These are phyloP conservation scores for Brassica carinata DNA, from an alignment of 345 rosid species.

Conservation along the genomic window DNA sequence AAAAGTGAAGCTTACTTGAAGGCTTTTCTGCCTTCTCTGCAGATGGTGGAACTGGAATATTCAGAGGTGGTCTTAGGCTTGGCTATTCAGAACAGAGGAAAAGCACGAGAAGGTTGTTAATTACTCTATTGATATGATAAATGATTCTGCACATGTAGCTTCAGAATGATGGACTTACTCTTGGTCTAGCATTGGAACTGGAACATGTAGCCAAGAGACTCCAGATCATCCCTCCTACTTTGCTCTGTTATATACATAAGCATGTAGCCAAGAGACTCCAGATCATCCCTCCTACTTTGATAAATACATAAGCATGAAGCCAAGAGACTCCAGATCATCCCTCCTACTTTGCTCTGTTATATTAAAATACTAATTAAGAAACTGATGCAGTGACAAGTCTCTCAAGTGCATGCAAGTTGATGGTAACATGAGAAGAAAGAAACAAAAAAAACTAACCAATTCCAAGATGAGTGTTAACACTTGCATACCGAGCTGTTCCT, in stretches of 20 bases:
- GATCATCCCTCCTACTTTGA: conserved; percentile 98
- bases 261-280: conserved; percentile 95
- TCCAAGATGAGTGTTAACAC: conserved; percentile 97
- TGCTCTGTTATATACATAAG: conserved; percentile 86
- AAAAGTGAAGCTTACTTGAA: conserved; percentile 51
- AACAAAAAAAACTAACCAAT: conserved; percentile 55
- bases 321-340: conserved; percentile 98
- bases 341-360: conserved; percentile 94
- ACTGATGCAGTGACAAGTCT: conserved; percentile 13
- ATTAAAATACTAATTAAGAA: not conserved
- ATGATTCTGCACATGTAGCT: not conserved
- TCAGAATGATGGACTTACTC: conserved; percentile 52
- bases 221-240: conserved; percentile 99
- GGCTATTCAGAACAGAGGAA: conserved; percentile 45
- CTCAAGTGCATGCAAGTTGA: conserved; percentile 3
- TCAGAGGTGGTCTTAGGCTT: conserved; percentile 53
- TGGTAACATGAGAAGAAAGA: not conserved
- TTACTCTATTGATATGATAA: not conserved
- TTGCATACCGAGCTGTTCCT: conserved; percentile 97
- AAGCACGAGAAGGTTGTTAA: not conserved
- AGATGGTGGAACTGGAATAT: conserved; percentile 54
- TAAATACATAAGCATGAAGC: conserved; percentile 86
- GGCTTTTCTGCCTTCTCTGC: conserved; percentile 63
- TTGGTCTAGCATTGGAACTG: conserved; percentile 65
- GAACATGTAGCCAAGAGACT: conserved; percentile 81